Evolutionary conservation across 306 rosid species (phyloP).

Genomic region (Cicer cuneatum): DNA sequence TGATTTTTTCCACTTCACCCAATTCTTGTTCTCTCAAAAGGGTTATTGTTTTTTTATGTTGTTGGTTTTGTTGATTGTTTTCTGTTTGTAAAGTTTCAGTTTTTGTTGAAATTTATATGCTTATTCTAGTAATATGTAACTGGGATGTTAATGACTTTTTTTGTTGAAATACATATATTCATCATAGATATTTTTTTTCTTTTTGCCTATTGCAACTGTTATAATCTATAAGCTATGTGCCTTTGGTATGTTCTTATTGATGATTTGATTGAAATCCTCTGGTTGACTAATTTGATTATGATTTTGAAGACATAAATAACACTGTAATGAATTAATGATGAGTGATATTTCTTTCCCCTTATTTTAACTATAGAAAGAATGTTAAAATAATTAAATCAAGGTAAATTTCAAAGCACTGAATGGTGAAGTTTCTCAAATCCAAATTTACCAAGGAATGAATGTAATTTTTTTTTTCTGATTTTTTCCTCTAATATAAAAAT

Average conservation of each 20-base stretch:
- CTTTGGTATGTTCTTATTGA: constrained; percentile 4
- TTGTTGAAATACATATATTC: background rate
- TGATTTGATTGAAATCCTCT: constrained; percentile 11
- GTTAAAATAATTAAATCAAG: background rate
- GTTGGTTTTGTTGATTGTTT: constrained; percentile 28
- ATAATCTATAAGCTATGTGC: background rate
- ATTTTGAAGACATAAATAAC: constrained; percentile 13
- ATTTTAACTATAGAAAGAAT: background rate
- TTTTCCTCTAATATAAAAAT: background rate
- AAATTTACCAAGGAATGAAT: background rate
- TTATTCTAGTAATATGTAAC: constrained; percentile 20
- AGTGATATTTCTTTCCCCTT: background rate
- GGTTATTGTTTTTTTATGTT: constrained; percentile 20
- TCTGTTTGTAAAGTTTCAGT: constrained; percentile 24
- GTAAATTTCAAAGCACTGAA: background rate
- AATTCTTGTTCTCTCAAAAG: constrained; percentile 28
- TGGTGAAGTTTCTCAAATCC: constrained; percentile 6
- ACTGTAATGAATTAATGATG: background rate
- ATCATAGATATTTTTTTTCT: constrained; percentile 8
- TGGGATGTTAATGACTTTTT: constrained; percentile 25
- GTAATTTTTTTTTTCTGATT: background rate
- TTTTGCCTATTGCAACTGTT: constrained; percentile 28
- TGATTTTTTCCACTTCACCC: background rate
- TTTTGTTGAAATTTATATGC: constrained; percentile 20
- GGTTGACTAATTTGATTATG: constrained; percentile 1